phyloP scores from a whole-genome alignment of 2,329 filamentous ascomycete genomes.

The Colletotrichum destructivum region DNA sequence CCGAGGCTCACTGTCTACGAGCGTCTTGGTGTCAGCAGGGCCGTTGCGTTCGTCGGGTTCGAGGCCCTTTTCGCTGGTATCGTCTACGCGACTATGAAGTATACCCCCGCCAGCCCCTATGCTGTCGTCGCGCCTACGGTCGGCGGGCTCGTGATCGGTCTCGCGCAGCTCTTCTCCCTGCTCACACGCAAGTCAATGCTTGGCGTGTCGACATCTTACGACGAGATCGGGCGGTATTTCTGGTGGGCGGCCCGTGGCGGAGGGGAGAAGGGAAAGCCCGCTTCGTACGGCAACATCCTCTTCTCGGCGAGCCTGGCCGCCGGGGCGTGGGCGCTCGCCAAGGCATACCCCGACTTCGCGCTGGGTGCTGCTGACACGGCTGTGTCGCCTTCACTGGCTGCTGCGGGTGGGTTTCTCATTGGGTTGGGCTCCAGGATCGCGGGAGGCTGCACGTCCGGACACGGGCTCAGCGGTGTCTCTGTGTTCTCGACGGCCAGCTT shows the following conservation, averaged over 20 bases:
- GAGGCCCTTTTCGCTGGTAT: conserved; percentile 58
- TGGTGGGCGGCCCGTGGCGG: conserved; percentile 58
- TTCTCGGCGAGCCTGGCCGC: conserved; percentile 68
- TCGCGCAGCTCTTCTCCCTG: conserved; percentile 71
- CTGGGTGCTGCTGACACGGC: conserved; percentile 46
- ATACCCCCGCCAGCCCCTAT: conserved; percentile 50
- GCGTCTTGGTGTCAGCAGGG: conserved; percentile 57
- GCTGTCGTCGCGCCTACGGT: conserved; percentile 59
- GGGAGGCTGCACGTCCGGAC: conserved; percentile 78
- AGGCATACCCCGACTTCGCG: conserved; percentile 51
- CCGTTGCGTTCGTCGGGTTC: conserved; percentile 57
- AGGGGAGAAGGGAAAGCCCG: conserved; percentile 47
- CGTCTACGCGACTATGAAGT: conserved; percentile 55
- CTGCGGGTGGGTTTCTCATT: conserved; percentile 70
- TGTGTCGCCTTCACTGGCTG: conserved; percentile 57
- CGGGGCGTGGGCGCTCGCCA: conserved; percentile 60
- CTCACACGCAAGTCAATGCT: conserved; percentile 67
- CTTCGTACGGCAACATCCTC: conserved; percentile 59
- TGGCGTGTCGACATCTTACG: conserved; percentile 74
- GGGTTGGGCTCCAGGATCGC: conserved; percentile 73
- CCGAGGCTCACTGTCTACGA: conserved; percentile 55
- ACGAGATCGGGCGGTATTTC: conserved; percentile 71
- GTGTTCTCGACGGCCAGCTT: conserved; percentile 74
- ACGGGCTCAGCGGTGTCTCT: conserved; percentile 78
- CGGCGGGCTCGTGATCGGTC: conserved; percentile 72